These are phyloP conservation scores for Lepidium africanum DNA, from an alignment of 345 rosid species.

Conservation along the genomic window DNA sequence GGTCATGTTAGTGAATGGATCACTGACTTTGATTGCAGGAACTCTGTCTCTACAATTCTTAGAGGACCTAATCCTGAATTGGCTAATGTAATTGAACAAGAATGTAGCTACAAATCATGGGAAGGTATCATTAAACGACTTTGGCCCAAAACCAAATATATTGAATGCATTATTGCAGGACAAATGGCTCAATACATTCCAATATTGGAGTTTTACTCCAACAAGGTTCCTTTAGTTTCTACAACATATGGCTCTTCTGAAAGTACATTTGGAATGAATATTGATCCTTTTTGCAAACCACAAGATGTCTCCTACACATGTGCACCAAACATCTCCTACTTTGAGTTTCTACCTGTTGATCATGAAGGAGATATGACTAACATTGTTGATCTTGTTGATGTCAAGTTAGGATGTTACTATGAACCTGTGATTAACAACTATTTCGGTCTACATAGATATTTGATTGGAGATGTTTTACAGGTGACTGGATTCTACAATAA, in stretches of 20 bases:
- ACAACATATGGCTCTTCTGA: constrained; percentile 56
- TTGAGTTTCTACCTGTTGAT: constrained; percentile 48
- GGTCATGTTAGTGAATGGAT: constrained; percentile 57
- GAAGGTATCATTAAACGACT: constrained; percentile 53
- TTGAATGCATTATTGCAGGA: constrained; percentile 49
- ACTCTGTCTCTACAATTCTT: constrained; percentile 27
- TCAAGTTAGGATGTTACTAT: constrained; percentile 49
- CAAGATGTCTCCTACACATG: constrained; percentile 57
- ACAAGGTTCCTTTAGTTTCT: constrained; percentile 50
- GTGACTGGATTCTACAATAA: constrained; percentile 51
- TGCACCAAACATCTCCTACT: constrained; percentile 53
- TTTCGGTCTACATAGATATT: constrained; percentile 50
- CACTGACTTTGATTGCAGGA: constrained; percentile 36
- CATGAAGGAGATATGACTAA: constrained; percentile 6
- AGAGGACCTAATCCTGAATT: constrained; percentile 28
- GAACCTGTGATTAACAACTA: constrained; percentile 58
- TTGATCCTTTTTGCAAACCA: constrained; percentile 49
- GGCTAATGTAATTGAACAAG: constrained; percentile 35
- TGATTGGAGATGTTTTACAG: constrained; percentile 56
- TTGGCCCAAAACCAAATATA: constrained; percentile 53
- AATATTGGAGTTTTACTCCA: constrained; percentile 49
- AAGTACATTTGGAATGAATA: constrained; percentile 46
- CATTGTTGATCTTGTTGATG: constrained; percentile 48
- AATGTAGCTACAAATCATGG: constrained; percentile 43
- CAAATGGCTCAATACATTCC: constrained; percentile 54